Percentiles rank a stretch among this genome's conserved stretches.
These are phyloP conservation scores for Apiospora rasikravindrae DNA, from an alignment of 2,329 filamentous ascomycete genomes.

Conservation along the genomic window DNA sequence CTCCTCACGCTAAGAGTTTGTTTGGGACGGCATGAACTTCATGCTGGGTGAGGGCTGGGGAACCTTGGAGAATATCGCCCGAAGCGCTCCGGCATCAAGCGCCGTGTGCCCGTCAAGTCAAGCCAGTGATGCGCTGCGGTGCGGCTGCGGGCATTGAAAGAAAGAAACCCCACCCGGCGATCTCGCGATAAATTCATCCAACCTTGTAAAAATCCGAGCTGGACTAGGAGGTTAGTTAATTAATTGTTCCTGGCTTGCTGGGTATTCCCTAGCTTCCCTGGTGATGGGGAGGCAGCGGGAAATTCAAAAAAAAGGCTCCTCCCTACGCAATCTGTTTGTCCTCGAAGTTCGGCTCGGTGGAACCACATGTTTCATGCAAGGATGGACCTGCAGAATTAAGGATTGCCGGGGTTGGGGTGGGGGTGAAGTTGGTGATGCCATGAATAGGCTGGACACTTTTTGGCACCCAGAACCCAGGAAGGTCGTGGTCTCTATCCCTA, in stretches of 20 bases:
- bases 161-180: not conserved
- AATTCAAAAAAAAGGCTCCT: not conserved
- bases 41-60: slow-evolving; percentile 6
- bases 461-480: not conserved
- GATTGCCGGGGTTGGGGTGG: slow-evolving; percentile 1
- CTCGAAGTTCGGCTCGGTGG: slow-evolving; percentile 16
- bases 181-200: not conserved
- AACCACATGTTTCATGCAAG: slow-evolving; percentile 14
- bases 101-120: not conserved
- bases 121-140: not conserved
- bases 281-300: slow-evolving; percentile 2
- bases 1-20: not conserved
- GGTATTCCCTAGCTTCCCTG: not conserved
- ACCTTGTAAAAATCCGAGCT: not conserved
- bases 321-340: slow-evolving; percentile 12
- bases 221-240: not conserved
- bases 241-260: not conserved
- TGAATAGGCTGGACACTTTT: slow-evolving; percentile 1
- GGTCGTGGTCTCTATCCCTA: not conserved
- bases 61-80: not conserved
- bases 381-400: slow-evolving; percentile 13
- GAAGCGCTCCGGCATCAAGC: slow-evolving; percentile 6
- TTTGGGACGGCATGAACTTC: slow-evolving; percentile 15
- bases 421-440: slow-evolving; percentile 11
- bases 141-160: slow-evolving; percentile 1